These are phyloP conservation scores for Phytopythium cucurbitacearum DNA, from an alignment of 352 stramenopile species.

Conservation along the genomic window DNA sequence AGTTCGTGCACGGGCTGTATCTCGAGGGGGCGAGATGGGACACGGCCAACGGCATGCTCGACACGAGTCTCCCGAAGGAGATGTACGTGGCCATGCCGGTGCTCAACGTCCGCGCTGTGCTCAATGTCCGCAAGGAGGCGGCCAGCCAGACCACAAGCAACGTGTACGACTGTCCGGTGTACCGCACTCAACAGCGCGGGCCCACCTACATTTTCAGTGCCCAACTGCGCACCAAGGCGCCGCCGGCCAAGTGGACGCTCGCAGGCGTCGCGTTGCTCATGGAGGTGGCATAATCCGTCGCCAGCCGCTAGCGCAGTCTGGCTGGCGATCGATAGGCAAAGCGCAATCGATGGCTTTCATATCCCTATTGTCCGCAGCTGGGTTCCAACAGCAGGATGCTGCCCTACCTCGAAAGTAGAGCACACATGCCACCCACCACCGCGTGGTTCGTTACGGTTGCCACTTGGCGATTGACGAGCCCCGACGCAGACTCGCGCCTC, in stretches of 20 bases:
- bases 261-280: slow-evolving; percentile 88
- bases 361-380: too few relatives aligned
- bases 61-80: slow-evolving; percentile 82
- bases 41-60: slow-evolving; percentile 70
- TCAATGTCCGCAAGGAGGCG: slow-evolving; percentile 38
- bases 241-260: slow-evolving; percentile 88
- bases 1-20: slow-evolving; percentile 86
- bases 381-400: too few relatives aligned
- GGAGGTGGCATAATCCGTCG: slow-evolving; percentile 59
- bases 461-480: too few relatives aligned
- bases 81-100: slow-evolving; percentile 91
- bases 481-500: too few relatives aligned
- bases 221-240: slow-evolving; percentile 82
- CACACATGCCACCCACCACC: too few relatives aligned
- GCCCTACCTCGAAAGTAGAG: too few relatives aligned
- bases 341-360: too few relatives aligned
- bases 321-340: too few relatives aligned
- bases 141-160: slow-evolving; percentile 14
- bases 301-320: neutral
- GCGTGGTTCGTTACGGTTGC: too few relatives aligned
- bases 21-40: slow-evolving; percentile 91
- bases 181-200: slow-evolving; percentile 88
- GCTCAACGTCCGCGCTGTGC: slow-evolving; percentile 82
- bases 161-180: slow-evolving; percentile 87
- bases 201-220: slow-evolving; percentile 89